Percentiles rank a stretch among this genome's conserved stretches.
Conservation (phyloP, 768 basidiomycete genomes). For the Trametes cubensis region DNA sequence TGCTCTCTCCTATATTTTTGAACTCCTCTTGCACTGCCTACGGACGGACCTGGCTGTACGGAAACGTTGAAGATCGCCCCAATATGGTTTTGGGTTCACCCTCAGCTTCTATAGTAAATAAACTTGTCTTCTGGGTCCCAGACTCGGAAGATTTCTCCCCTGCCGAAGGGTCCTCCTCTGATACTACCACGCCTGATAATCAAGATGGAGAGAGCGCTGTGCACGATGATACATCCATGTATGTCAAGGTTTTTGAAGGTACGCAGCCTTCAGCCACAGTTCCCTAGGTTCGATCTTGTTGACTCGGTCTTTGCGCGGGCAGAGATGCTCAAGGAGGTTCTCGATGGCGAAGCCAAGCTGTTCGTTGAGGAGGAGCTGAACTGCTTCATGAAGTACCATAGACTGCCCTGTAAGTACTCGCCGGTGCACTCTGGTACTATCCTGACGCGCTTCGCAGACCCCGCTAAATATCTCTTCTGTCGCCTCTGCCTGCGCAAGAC, state of each 20-base stretch:
- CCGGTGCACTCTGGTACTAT: background rate
- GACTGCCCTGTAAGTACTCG: conserved; percentile 51
- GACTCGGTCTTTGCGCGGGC: background rate
- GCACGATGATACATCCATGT: conserved; percentile 20
- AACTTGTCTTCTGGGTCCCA: conserved; percentile 14
- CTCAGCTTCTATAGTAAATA: conserved; percentile 14
- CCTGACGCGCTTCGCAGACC: background rate
- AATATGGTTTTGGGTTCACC: conserved; percentile 20
- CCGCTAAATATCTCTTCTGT: conserved; percentile 59
- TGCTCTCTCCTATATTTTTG: too few species aligned
- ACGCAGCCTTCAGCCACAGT: background rate
- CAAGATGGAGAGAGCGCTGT: background rate
- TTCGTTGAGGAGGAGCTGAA: conserved; percentile 52
- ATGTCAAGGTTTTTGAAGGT: conserved; percentile 29
- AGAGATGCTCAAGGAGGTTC: conserved; percentile 62
- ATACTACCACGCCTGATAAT: background rate
- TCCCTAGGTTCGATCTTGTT: background rate
- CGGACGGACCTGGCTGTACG: background rate
- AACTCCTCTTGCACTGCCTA: too few species aligned
- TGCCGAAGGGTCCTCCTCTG: background rate
- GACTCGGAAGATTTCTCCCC: conserved; percentile 1
- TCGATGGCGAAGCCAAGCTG: conserved; percentile 53
- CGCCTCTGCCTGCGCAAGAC: conserved; percentile 64
- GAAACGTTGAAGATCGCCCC: background rate
- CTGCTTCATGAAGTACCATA: conserved; percentile 45